phyloP scores from a whole-genome alignment of 1,284 basidiomycete species.

The Polyporus tsugae region DNA sequence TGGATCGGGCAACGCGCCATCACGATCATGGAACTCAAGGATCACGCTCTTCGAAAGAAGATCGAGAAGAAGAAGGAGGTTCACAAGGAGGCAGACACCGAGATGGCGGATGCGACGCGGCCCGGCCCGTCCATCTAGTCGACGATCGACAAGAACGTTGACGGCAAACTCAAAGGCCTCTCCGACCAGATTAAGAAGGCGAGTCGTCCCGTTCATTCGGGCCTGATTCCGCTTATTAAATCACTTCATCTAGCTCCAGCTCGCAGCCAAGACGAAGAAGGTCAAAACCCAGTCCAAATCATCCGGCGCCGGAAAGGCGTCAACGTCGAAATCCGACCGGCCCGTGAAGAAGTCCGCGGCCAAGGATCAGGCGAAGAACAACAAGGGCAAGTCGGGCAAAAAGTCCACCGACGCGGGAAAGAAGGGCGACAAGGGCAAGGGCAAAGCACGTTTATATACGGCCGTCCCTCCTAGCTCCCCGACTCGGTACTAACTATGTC shows the following conservation, averaged over 20 bases:
- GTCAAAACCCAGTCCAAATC: slow-evolving; percentile 3
- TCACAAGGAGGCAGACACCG: slow-evolving; percentile 1
- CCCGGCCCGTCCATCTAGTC: slow-evolving; percentile 34
- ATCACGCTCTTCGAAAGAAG: background rate
- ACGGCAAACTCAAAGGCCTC: slow-evolving; percentile 15
- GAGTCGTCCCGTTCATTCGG: background rate
- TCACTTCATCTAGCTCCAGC: background rate
- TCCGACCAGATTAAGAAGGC: background rate
- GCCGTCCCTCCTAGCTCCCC: background rate
- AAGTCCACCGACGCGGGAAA: background rate
- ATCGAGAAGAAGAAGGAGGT: slow-evolving; percentile 17
- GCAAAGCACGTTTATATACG: background rate
- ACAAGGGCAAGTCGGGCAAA: background rate
- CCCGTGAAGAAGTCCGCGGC: background rate
- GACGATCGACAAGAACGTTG: slow-evolving; percentile 31
- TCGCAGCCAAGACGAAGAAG: background rate
- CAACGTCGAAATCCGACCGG: background rate
- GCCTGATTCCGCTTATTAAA: background rate
- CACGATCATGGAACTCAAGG: background rate
- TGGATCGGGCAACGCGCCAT: background rate
- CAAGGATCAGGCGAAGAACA: background rate
- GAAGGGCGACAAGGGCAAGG: slow-evolving; percentile 1
- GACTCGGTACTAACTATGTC: slow-evolving; percentile 7
- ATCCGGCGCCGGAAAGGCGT: background rate
- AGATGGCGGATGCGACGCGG: slow-evolving; percentile 32